phyloP scores from a whole-genome alignment of 176 grass and related monocot species.

The Cenchrus fungigraminus region DNA sequence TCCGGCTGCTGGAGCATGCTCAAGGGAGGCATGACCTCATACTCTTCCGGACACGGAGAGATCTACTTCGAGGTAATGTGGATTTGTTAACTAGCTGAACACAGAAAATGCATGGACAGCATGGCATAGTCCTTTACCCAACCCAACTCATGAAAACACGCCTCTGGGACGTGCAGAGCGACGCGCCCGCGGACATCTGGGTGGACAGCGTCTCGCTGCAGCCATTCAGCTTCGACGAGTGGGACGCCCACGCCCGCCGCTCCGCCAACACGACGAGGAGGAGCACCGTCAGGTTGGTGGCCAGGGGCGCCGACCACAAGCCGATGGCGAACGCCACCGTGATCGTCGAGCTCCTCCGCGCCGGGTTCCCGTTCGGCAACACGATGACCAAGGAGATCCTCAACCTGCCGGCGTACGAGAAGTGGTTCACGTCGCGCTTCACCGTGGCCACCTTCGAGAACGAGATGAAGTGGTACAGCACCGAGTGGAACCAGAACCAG shows the following conservation, averaged over 20 bases:
- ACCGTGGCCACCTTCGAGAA: slow-evolving; percentile 88
- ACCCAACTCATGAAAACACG: no score
- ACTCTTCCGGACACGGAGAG: slow-evolving; percentile 50
- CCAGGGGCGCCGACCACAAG: slow-evolving; percentile 26
- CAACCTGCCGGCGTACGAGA: slow-evolving; percentile 54
- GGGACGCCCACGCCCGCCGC: slow-evolving; percentile 52
- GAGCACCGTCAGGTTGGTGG: slow-evolving; percentile 37
- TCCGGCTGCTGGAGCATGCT: slow-evolving; percentile 88
- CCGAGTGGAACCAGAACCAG: slow-evolving; percentile 37
- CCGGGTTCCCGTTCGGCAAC: slow-evolving; percentile 72
- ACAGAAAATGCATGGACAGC: no score
- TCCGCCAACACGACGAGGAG: slow-evolving; percentile 42
- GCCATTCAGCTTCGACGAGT: slow-evolving; percentile 77
- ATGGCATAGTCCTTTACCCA: no score
- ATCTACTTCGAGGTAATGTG: slow-evolving; percentile 66
- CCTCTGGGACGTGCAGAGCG: slow-evolving; percentile 36
- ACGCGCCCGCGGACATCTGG: slow-evolving; percentile 60
- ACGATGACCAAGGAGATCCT: slow-evolving; percentile 64
- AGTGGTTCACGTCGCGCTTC: slow-evolving; percentile 88
- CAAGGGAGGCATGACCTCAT: slow-evolving; percentile 79
- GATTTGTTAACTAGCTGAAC: no score
- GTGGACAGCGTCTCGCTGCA: slow-evolving; percentile 84
- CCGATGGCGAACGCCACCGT: slow-evolving; percentile 48
- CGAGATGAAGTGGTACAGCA: slow-evolving; percentile 98
- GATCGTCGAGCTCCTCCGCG: slow-evolving; percentile 42